Evolutionary conservation across 805 yeast species (phyloP), one percentile per base, ranked within the genome.

Genomic region (Zygotorulaspora danielsina): DNA sequence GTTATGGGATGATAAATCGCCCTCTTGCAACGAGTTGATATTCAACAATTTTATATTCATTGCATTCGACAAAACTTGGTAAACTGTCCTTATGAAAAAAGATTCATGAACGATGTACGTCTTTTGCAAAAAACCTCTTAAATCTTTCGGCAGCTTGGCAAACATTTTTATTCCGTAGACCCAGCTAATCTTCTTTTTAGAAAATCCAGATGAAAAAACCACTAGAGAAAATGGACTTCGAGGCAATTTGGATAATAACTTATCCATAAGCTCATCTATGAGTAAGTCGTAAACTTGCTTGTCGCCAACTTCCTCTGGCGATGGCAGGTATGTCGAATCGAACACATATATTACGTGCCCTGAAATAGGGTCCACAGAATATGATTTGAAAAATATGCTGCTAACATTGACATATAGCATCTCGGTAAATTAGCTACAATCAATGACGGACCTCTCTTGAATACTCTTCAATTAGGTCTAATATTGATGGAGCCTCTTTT

Each of bases 41-140:
- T 58, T 55, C 36, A 70, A 51, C 19, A 71, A 66, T 46, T 76
- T 78, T 39, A 73, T 63, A 38, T 71, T 69, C 39, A 78, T 64
- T 2, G 84, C 79, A 53, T 81, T 83, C 40, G 79, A 70, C 43
- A 85, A 65, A 17, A 87, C 72, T 38, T 84, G 88, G 11, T 83
- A 75, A 25, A 86, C 73, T 0, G 95, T 81, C 51, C 87, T 77
- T 19, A 86, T 75, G 63, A 89, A 75, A 93, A 96, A 88, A 33
- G 84, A 81, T 50, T 89, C 96, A 62, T 90, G 97, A 2, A 90
- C 95, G 20, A 89, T 73, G 47, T 81, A 83, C 2, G 87, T 68
- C 53, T 78, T 81, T 36, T 66, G 65, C 31, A 90, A 62, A 39
- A 74, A 69, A 37, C 73, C 72, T 44, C 76, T 74, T 31, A 71